A percentile compares a stretch with the other conserved stretches of the same genome.
These are phyloP conservation scores for Fusarium sp. DNA, from an alignment of 2,329 filamentous ascomycete genomes.

Conservation along the genomic window DNA sequence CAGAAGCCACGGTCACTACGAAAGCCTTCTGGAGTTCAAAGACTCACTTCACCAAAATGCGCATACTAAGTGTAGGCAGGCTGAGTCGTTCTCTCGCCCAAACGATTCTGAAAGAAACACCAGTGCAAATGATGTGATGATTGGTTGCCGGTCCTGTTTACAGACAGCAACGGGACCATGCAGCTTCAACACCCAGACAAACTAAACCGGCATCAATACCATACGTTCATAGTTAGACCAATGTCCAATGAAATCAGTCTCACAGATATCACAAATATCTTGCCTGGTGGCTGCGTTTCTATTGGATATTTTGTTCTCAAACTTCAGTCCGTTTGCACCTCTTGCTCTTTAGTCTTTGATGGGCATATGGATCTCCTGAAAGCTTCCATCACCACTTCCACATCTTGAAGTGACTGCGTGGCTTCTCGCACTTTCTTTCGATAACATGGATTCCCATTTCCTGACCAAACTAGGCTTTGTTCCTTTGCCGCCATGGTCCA, in stretches of 20 bases:
- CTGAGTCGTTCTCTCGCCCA: no score
- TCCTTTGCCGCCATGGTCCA: background rate
- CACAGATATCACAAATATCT: background rate
- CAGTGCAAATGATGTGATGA: background rate
- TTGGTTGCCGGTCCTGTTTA: background rate
- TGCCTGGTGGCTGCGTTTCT: fast-evolving
- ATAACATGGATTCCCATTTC: background rate
- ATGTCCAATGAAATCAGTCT: background rate
- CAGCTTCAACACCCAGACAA: background rate
- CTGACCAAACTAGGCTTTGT: background rate
- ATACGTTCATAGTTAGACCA: background rate
- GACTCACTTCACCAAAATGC: background rate
- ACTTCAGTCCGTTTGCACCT: background rate
- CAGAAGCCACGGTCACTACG: background rate
- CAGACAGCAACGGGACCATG: background rate
- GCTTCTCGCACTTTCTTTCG: background rate
- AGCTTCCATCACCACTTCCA: background rate
- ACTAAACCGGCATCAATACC: background rate
- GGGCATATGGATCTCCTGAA: background rate
- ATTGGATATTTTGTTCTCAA: background rate
- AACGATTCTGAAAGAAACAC: background rate
- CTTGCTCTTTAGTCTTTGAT: background rate
- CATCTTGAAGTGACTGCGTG: background rate
- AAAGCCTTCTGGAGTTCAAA: background rate
- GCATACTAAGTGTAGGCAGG: background rate